Evolutionary conservation across 2,329 filamentous ascomycete species (phyloP), one percentile per base, ranked within the genome.

Genomic region (Colletotrichum costaricense): DNA sequence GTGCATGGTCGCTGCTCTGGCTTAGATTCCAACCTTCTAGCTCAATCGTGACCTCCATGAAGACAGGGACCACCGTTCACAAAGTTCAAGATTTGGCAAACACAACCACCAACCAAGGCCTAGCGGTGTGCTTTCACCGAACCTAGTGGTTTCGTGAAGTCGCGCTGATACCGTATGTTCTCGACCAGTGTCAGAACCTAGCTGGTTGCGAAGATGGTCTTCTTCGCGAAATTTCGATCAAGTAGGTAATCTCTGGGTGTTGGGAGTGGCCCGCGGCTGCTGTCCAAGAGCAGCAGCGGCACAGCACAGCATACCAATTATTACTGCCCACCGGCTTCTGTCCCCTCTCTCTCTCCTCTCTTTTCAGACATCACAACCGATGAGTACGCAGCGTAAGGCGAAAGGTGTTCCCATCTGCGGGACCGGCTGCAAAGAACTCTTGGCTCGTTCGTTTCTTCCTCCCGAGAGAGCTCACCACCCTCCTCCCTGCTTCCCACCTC

Each of bases 381-480:
- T 7, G 28, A 26, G 19, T 26, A 59, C 22, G 38, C 52, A 19
- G 54, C 55, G 7, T 42, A 66, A 11, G 54, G 33, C 56, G 16
- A 49, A 59, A 60, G 38, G 64, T 28, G 28, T 33, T 30, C 33
- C 19, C 30, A 24, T 26, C 54, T 28, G 28, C 28, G 52, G 28
- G 35, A 69, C 52, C 26, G 33, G 59, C 59, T 64, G 59, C 67
- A 63, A 33, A 46, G 16, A 30, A 62, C 46, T 57, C 33, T 65
- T 42, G 49, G 57, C 66, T 68, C 57, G 26, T 38, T 54, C 67
- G 35, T 58, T 57, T 65, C 52, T 54, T 28, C 38, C 16, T 33
- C 16, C 30, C 26, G 58, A 26, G 33, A 19, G 38, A 42, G 9
- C 11, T 33, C 30, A 26, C 24, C 30, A 22, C 30, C 30, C 62